Evolutionary conservation across 2,329 filamentous ascomycete species (phyloP).

Genomic region (Trichoderma cornu-damae): DNA sequence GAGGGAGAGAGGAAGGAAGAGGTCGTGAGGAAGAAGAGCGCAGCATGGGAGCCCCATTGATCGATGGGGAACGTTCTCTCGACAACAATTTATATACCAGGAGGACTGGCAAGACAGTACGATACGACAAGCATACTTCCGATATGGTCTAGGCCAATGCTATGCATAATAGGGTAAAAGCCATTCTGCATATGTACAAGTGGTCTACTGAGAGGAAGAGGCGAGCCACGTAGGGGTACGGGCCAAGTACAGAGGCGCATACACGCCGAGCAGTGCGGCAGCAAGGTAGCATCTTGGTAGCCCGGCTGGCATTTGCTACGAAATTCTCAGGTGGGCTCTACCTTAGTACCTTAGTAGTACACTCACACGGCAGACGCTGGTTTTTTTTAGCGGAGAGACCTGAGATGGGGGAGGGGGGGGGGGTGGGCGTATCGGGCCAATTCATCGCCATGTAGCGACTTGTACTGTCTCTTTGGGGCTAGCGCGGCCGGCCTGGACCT

Average conservation of each 20-base stretch:
- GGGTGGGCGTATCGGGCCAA: neutral
- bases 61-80: conserved; percentile 14
- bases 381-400: neutral
- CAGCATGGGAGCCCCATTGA: conserved; percentile 9
- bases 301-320: conserved; percentile 5
- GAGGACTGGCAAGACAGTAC: neutral
- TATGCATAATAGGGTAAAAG: conserved; percentile 32
- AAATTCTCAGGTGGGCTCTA: too few relatives aligned
- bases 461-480: conserved; percentile 13
- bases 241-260: neutral
- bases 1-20: conserved; percentile 6
- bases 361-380: conserved; percentile 1
- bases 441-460: conserved; percentile 8
- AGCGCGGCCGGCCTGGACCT: neutral
- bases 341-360: too few relatives aligned
- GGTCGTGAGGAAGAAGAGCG: conserved; percentile 11
- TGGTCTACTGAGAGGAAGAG: too few relatives aligned
- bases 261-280: neutral
- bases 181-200: conserved; percentile 21
- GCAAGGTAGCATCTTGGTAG: neutral
- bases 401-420: neutral
- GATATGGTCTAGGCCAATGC: conserved; percentile 28
- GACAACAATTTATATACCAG: conserved; percentile 17
- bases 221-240: neutral
- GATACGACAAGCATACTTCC: conserved; percentile 17